A percentile compares a stretch with the other conserved stretches of the same genome.
These are phyloP conservation scores for Aspergillus chevalieri DNA, from an alignment of 2,329 filamentous ascomycete genomes.

Conservation along the genomic window DNA sequence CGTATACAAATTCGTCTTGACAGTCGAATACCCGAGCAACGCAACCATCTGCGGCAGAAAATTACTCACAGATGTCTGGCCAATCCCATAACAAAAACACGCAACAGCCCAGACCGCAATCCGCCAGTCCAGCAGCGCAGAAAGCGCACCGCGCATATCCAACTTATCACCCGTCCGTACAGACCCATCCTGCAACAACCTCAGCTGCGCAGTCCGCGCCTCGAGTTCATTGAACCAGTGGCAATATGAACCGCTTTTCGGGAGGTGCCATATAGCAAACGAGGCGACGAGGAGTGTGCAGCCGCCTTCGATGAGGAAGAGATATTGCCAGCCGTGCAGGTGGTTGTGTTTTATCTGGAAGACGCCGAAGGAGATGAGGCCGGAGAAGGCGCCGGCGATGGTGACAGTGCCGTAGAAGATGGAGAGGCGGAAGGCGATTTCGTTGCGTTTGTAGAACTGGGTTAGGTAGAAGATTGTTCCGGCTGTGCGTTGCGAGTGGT, in stretches of 20 bases:
- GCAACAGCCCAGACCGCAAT: slow-evolving; percentile 11
- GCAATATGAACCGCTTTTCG: slow-evolving; percentile 1
- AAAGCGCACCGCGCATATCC: background rate
- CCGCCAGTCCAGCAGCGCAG: slow-evolving; percentile 1
- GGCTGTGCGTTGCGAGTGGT: background rate
- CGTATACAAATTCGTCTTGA: slow-evolving; percentile 16
- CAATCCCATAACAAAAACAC: slow-evolving; percentile 6
- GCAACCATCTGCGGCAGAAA: slow-evolving; percentile 5
- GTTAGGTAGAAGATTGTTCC: slow-evolving; percentile 13
- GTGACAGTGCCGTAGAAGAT: slow-evolving; percentile 2
- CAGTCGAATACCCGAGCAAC: slow-evolving; percentile 12
- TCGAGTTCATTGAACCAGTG: slow-evolving; percentile 3
- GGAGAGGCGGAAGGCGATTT: slow-evolving; percentile 5
- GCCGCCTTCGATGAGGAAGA: slow-evolving; percentile 20
- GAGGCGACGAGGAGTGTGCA: slow-evolving; percentile 11
- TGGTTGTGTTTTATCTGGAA: slow-evolving; percentile 14
- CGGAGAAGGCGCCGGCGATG: slow-evolving; percentile 14
- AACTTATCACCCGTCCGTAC: slow-evolving; percentile 2
- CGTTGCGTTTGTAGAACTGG: slow-evolving; percentile 9
- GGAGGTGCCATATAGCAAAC: slow-evolving; percentile 1
- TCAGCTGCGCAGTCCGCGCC: background rate
- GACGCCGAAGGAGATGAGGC: slow-evolving; percentile 18
- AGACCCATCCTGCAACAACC: slow-evolving; percentile 4
- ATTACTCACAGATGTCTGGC: slow-evolving; percentile 3
- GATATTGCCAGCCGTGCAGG: slow-evolving; percentile 13